Conservation (phyloP, 176 grass and related monocot genomes). For the Zizania latifolia region DNA sequence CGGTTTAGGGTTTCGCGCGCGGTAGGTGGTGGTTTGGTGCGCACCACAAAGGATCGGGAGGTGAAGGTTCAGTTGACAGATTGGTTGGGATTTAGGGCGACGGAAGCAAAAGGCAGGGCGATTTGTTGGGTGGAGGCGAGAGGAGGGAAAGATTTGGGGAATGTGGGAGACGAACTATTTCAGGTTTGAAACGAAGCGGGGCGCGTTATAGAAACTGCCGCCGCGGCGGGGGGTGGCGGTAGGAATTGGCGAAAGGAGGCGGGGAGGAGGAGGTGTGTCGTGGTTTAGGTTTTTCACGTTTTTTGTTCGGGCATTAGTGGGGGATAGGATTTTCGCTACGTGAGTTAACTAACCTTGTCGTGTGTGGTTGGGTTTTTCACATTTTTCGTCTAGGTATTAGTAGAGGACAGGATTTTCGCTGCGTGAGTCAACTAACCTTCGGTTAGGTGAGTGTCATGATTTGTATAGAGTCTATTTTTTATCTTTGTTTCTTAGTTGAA, state of each 20-base stretch:
- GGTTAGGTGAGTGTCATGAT: too few species aligned
- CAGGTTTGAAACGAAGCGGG: slow-evolving; percentile 43
- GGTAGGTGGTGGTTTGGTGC: slow-evolving; percentile 32
- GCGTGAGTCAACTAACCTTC: too few species aligned
- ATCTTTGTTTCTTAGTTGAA: too few species aligned
- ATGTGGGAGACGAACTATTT: slow-evolving; percentile 8
- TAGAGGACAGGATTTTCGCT: too few species aligned
- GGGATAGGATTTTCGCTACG: too few species aligned
- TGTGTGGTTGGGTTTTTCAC: too few species aligned
- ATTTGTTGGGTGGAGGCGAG: slow-evolving; percentile 6
- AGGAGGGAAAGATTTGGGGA: slow-evolving; percentile 10
- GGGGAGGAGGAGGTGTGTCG: background rate
- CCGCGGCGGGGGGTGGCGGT: background rate
- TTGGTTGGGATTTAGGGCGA: background rate
- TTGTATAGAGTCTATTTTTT: too few species aligned
- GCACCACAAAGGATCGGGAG: background rate
- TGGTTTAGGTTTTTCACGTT: slow-evolving; percentile 18
- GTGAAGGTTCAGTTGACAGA: background rate
- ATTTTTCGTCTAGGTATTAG: too few species aligned
- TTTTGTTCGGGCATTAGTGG: too few species aligned
- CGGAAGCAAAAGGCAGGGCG: background rate
- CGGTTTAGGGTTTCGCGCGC: slow-evolving; percentile 38
- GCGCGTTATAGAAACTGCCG: slow-evolving; percentile 17
- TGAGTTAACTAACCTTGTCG: too few species aligned
- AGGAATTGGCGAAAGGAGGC: background rate